phyloP scores from a whole-genome alignment of 2,329 filamentous ascomycete genomes.

The Ophiostoma populinum region DNA sequence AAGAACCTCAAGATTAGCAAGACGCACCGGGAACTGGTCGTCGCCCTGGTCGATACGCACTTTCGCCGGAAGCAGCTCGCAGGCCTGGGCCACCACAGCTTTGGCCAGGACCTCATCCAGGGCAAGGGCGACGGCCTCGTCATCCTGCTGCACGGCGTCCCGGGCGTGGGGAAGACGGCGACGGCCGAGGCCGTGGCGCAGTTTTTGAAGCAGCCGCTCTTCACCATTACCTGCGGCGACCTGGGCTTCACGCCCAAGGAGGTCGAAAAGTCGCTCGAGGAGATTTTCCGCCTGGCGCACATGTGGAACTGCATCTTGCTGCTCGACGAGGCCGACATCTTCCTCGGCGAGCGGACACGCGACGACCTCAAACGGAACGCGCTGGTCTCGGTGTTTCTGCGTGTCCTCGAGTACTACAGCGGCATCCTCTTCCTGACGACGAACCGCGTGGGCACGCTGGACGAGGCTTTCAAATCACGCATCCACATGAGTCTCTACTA shows the following conservation, averaged over 20 bases:
- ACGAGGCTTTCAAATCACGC: constrained; percentile 31
- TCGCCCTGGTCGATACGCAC: constrained; percentile 11
- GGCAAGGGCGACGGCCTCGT: constrained; percentile 28
- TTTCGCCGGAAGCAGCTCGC: constrained; percentile 5
- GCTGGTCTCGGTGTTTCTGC: constrained; percentile 26
- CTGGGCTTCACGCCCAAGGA: constrained; percentile 22
- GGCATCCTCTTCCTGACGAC: constrained; percentile 33
- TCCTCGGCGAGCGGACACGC: constrained; percentile 11
- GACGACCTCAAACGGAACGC: constrained; percentile 16
- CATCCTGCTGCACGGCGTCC: constrained; percentile 27
- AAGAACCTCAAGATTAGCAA: constrained; percentile 12
- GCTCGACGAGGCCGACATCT: constrained; percentile 15
- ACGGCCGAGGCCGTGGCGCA: constrained; percentile 23
- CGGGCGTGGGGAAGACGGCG: constrained; percentile 31
- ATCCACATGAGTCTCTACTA: constrained; percentile 29
- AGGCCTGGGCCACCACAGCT: constrained; percentile 4
- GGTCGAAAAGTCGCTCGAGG: constrained; percentile 16
- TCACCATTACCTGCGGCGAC: constrained; percentile 32
- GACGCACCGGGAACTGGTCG: constrained; percentile 13
- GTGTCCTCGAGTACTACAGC: constrained; percentile 28
- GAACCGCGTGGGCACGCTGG: constrained; percentile 29
- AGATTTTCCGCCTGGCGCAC: constrained; percentile 11
- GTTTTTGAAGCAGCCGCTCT: constrained; percentile 26
- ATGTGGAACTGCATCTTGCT: constrained; percentile 14
- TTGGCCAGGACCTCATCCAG: constrained; percentile 23